Evolutionary conservation across 1,284 basidiomycete genomes (phyloP).

Genomic region (Puccinia brachypodii): DNA sequence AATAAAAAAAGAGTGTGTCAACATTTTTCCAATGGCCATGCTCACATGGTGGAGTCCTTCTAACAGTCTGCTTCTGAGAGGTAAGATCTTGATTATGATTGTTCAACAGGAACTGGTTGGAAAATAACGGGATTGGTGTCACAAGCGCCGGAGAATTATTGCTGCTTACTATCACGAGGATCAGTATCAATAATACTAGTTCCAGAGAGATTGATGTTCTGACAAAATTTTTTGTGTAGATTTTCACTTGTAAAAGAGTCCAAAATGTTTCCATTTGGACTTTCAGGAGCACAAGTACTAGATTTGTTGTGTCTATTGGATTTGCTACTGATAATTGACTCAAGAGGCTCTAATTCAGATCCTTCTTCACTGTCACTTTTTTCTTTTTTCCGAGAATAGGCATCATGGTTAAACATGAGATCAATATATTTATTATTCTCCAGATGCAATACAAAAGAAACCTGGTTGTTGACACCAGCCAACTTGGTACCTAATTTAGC

Average conservation of each 20-base stretch:
- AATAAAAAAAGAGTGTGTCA: background rate
- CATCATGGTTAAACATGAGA: background rate
- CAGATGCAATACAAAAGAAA: background rate
- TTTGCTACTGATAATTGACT: background rate
- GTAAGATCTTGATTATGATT: background rate
- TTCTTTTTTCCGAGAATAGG: background rate
- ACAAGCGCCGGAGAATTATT: no score
- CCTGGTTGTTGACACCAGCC: background rate
- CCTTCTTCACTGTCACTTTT: background rate
- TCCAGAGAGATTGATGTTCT: background rate
- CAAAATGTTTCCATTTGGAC: background rate
- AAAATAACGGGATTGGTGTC: background rate
- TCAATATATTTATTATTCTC: background rate
- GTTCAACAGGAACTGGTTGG: no score
- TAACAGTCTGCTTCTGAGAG: background rate
- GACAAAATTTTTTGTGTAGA: background rate
- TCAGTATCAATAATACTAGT: background rate
- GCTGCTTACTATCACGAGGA: no score
- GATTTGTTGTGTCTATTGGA: background rate
- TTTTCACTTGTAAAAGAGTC: no score
- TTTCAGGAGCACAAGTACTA: background rate
- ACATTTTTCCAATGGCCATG: background rate
- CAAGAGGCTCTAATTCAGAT: background rate
- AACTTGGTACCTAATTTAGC: background rate
- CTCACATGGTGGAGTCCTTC: background rate